Conservation (phyloP, 1,284 basidiomycete genomes). For the Cryptococcus amylolentus region DNA sequence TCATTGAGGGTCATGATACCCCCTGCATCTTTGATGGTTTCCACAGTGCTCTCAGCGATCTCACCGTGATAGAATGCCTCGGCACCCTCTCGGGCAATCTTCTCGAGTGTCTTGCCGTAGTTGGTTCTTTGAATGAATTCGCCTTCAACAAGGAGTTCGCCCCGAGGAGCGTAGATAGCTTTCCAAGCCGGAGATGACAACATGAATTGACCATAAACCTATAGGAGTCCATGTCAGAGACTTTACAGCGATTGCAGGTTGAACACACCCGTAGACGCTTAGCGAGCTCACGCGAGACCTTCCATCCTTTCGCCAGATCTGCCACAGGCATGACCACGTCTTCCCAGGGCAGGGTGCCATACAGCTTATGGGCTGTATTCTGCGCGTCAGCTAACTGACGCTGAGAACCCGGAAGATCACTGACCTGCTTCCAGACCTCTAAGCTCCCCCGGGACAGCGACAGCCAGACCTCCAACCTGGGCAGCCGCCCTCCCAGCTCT, state of each 20-base stretch:
- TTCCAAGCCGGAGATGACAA: slow-evolving; percentile 72
- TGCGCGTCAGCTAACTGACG: not conserved
- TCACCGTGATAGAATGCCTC: slow-evolving; percentile 45
- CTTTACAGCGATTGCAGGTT: not conserved
- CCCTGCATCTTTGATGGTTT: slow-evolving; percentile 32
- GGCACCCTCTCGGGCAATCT: slow-evolving; percentile 41
- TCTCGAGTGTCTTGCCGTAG: slow-evolving; percentile 44
- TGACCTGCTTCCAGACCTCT: slow-evolving; percentile 62
- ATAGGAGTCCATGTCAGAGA: slow-evolving; percentile 7
- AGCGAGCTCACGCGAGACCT: slow-evolving; percentile 69
- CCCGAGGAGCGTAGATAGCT: slow-evolving; percentile 73
- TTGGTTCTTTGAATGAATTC: slow-evolving; percentile 67
- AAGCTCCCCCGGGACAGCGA: slow-evolving; percentile 83
- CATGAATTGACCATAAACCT: slow-evolving; percentile 60
- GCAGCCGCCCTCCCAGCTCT: slow-evolving; percentile 68
- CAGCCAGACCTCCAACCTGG: slow-evolving; percentile 69
- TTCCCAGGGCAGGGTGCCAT: slow-evolving; percentile 64
- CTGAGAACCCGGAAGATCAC: slow-evolving; percentile 3
- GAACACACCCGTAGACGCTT: slow-evolving; percentile 63
- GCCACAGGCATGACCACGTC: slow-evolving; percentile 71
- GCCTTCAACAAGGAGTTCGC: slow-evolving; percentile 67
- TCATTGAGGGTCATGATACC: slow-evolving; percentile 46
- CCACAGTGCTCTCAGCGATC: slow-evolving; percentile 44
- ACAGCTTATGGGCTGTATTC: slow-evolving; percentile 38
- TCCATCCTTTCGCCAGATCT: slow-evolving; percentile 71